Evolutionary conservation across 768 basidiomycete species (phyloP), one percentile per base, ranked within the genome.

Genomic region (Wakefieldia striispora): DNA sequence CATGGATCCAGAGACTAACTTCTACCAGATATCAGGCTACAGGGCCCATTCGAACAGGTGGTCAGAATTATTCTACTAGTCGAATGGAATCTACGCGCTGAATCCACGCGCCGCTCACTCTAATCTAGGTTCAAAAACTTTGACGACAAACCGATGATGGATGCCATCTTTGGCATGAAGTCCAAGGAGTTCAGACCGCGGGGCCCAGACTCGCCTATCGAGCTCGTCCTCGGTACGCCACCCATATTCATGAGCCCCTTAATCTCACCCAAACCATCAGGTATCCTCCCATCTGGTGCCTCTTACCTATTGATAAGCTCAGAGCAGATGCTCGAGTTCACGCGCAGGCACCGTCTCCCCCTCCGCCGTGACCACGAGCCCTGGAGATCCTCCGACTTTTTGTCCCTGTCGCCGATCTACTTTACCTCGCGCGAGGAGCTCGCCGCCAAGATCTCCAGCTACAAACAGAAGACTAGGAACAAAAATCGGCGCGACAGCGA

Each of bases 361-460:
- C 2, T 6, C 33, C n/a, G 26, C 2, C 3, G 23, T 47, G 20
- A 60, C 54, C 34, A 61, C 59, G 26, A 45, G 39, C 0, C 37
- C 57, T 54, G 60, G 51, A 38, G 6, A 6, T 50, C 64, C 5
- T 46, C 44, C 4, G 56, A 70, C 9, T 78, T 77, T 47, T 65
- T 71, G 23, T 79, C 78, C 0, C 54, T 81, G 8, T 80, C 79
- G 0, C 79, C 79, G 1, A 76, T 80, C 29, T 59, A 66, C 37
- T 81, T 81, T 44, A 14, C 43, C 40, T 57, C 53, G 7, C 17
- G 16, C 4, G 43, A 62, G 0, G 70, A 72, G 16, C 59, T 81
- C 10, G 41, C 55, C 1, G 68, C 66, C 35, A 80, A 75, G 53
- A 53, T 80, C 3, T 53, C 61, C 10, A 58, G 56, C 3, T 65